Evolutionary conservation across 495 filamentous ascomycete genomes (phyloP).

Genomic region (Hypoxylon intermedium): DNA sequence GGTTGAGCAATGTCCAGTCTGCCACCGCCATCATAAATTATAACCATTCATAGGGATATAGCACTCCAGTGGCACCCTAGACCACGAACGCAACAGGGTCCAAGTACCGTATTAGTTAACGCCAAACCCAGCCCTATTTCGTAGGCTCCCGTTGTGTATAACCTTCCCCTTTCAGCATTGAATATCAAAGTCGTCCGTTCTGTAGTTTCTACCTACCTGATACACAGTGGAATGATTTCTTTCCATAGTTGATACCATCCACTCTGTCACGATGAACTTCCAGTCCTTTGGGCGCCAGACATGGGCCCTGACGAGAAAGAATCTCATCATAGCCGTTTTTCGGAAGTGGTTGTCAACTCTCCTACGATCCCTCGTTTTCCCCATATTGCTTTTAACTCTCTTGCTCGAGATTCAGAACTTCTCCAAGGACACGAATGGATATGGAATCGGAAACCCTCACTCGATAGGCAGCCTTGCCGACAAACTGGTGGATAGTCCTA

Average conservation of each 20-base stretch:
- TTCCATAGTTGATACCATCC: not conserved
- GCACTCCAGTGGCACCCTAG: not conserved
- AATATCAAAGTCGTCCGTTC: not conserved
- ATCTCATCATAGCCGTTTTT: slow-evolving; percentile 63
- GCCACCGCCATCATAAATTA: not conserved
- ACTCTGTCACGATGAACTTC: slow-evolving; percentile 19
- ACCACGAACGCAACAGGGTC: not conserved
- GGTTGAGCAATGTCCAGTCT: slow-evolving; percentile 16
- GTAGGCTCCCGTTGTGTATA: too few species aligned
- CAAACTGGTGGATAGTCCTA: slow-evolving; percentile 49
- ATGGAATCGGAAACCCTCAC: slow-evolving; percentile 63
- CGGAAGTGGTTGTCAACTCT: slow-evolving; percentile 66
- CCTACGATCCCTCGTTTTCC: slow-evolving; percentile 67
- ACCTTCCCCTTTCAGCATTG: not conserved
- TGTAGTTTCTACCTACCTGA: too few species aligned
- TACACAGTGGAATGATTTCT: too few species aligned
- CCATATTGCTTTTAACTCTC: slow-evolving; percentile 66
- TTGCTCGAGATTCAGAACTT: slow-evolving; percentile 66
- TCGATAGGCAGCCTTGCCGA: slow-evolving; percentile 61
- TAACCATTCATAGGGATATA: not conserved
- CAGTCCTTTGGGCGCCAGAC: slow-evolving; percentile 60
- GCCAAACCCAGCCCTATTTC: slow-evolving; percentile 4
- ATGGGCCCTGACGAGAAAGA: slow-evolving; percentile 71
- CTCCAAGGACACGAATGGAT: slow-evolving; percentile 62
- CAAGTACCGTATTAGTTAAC: not conserved